Evolutionary conservation across 768 basidiomycete genomes (phyloP).

Genomic region (Lyophyllum decastes): DNA sequence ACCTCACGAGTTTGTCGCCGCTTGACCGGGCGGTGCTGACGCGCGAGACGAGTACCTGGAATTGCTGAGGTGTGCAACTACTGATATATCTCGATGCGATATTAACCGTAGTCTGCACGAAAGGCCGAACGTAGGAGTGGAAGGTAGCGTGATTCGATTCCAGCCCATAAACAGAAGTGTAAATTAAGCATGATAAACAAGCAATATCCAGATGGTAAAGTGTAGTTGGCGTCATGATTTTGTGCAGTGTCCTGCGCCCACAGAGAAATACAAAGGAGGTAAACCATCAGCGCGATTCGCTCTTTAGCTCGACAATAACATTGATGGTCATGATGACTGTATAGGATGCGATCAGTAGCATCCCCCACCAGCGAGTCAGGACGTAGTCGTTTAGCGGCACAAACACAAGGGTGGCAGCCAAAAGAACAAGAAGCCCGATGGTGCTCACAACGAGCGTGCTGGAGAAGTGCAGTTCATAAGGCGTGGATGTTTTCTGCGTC

Average conservation of each 20-base stretch:
- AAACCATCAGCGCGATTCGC: slow-evolving; percentile 10
- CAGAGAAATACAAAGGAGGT: not conserved
- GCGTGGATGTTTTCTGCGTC: slow-evolving; percentile 59
- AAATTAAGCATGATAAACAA: not conserved
- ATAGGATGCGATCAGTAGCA: slow-evolving; percentile 77
- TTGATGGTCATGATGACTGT: slow-evolving; percentile 75
- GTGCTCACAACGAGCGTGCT: slow-evolving; percentile 84
- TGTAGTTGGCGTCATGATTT: not conserved
- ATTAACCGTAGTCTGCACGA: no score
- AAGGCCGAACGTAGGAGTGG: not conserved
- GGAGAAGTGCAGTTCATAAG: slow-evolving; percentile 78
- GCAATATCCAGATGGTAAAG: not conserved
- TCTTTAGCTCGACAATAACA: slow-evolving; percentile 72
- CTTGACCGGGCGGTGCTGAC: no score
- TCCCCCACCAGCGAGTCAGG: slow-evolving; percentile 80
- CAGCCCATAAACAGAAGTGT: not conserved
- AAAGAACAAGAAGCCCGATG: slow-evolving; percentile 75
- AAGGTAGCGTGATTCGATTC: not conserved
- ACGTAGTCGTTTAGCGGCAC: slow-evolving; percentile 86
- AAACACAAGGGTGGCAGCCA: slow-evolving; percentile 75
- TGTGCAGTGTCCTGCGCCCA: not conserved
- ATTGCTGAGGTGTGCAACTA: no score
- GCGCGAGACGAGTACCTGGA: no score
- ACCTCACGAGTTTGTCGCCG: no score
- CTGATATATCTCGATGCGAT: no score